Conservation (phyloP, 805 yeast genomes). For the Middelhovenomyces tepae region DNA sequence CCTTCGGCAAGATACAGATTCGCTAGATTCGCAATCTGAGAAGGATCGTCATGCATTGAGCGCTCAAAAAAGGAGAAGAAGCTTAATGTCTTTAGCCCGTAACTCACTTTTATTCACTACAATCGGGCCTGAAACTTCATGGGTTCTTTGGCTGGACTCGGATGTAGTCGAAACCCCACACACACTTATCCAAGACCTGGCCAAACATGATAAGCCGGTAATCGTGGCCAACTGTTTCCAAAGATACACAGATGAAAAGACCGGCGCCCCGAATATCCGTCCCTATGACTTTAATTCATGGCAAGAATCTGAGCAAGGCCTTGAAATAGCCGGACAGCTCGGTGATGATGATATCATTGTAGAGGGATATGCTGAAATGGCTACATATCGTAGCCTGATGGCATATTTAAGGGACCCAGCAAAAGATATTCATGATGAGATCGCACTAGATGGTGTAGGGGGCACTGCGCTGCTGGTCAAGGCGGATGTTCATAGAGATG, state of each 20-base stretch:
- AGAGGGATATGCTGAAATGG: slow-evolving; percentile 89
- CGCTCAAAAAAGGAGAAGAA: slow-evolving; percentile 82
- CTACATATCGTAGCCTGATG: slow-evolving; percentile 93
- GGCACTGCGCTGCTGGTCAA: slow-evolving; percentile 95
- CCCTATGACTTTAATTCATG: slow-evolving; percentile 96
- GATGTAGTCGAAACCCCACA: slow-evolving; percentile 87
- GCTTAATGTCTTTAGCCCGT: slow-evolving; percentile 89
- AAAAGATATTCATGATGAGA: slow-evolving; percentile 61
- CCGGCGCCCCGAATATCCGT: slow-evolving; percentile 54
- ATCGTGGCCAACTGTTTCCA: slow-evolving; percentile 92
- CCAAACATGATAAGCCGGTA: slow-evolving; percentile 76
- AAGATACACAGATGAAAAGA: slow-evolving; percentile 55
- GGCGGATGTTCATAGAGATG: slow-evolving; percentile 97
- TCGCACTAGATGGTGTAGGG: slow-evolving; percentile 94
- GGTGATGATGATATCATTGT: slow-evolving; percentile 85
- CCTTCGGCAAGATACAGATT: slow-evolving; percentile 75
- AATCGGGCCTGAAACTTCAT: slow-evolving; percentile 78
- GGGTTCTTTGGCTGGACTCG: slow-evolving; percentile 96
- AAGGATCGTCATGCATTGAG: slow-evolving; percentile 82
- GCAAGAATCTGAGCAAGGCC: slow-evolving; percentile 65
- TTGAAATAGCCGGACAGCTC: slow-evolving; percentile 61
- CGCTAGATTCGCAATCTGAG: slow-evolving; percentile 66
- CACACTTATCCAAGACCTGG: slow-evolving; percentile 77
- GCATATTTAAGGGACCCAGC: slow-evolving; percentile 69
- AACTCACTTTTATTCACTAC: slow-evolving; percentile 86